Evolutionary conservation across 768 basidiomycete species (phyloP).

Genomic region (Russula virescens): DNA sequence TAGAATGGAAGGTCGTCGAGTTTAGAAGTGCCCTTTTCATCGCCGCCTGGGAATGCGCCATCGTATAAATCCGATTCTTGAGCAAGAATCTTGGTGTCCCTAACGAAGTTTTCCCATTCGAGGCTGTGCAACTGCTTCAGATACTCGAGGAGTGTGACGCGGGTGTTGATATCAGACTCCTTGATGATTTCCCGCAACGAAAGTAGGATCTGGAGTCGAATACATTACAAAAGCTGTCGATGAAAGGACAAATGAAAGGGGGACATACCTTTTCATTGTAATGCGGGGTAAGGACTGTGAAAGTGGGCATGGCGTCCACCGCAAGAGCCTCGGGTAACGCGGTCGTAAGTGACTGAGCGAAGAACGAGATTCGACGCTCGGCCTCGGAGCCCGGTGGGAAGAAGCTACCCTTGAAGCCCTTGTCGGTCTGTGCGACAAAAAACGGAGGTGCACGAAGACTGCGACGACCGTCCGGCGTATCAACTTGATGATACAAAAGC

Average conservation of each 20-base stretch:
- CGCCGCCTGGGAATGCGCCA: conserved; percentile 62
- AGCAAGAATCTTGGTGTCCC: conserved; percentile 98
- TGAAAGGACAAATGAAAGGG: too few species aligned
- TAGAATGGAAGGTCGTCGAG: conserved; percentile 95
- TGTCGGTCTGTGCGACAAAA: conserved; percentile 94
- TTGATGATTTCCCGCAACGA: conserved; percentile 98
- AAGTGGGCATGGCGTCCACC: conserved; percentile 99
- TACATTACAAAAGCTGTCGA: not conserved
- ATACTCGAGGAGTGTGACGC: conserved; percentile 96
- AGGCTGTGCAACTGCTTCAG: conserved; percentile 96
- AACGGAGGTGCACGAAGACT: conserved; percentile 94
- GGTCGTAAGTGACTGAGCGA: conserved; percentile 96
- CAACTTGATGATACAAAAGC: conserved; percentile 94
- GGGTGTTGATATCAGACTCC: conserved; percentile 95
- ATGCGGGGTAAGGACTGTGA: conserved; percentile 96
- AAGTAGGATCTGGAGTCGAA: conserved; percentile 65
- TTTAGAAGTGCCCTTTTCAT: conserved; percentile 80
- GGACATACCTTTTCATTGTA: conserved; percentile 88
- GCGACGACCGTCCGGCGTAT: conserved; percentile 79
- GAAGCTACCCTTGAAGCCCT: conserved; percentile 77
- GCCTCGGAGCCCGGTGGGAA: conserved; percentile 95
- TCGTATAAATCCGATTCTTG: conserved; percentile 89
- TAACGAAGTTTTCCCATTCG: conserved; percentile 99
- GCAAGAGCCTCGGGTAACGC: conserved; percentile 88
- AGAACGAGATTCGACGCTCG: conserved; percentile 97